These are phyloP conservation scores for Aureobasidium sp. DNA, from an alignment of 2,329 filamentous ascomycete genomes.

Conservation along the genomic window DNA sequence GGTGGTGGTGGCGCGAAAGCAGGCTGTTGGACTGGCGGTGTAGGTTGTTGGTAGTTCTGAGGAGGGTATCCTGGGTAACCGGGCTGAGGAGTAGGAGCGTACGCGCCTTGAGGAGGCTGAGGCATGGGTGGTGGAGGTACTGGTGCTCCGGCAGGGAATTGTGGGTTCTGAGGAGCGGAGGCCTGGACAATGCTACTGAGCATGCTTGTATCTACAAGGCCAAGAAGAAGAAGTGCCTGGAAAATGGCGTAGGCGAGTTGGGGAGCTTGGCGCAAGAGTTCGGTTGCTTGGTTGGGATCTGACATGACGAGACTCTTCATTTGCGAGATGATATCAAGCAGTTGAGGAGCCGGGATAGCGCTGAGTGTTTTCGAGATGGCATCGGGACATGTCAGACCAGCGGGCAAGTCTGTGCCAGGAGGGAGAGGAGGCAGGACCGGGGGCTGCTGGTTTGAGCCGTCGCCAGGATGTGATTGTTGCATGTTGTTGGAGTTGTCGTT, in stretches of 20 bases:
- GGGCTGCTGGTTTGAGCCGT: conserved; percentile 39
- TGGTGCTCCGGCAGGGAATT: conserved; percentile 19
- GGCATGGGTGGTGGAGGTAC: conserved; percentile 17
- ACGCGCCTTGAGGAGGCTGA: conserved; percentile 22
- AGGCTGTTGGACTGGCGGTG: conserved; percentile 34
- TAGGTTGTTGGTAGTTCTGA: conserved; percentile 27
- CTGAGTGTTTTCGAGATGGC: conserved; percentile 87
- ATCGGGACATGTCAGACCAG: conserved; percentile 75
- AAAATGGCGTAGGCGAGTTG: conserved; percentile 94
- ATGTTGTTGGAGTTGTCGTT: conserved; percentile 20
- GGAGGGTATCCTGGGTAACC: conserved; percentile 28
- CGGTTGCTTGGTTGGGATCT: conserved; percentile 75
- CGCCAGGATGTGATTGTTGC: conserved; percentile 17
- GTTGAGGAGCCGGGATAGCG: conserved; percentile 75
- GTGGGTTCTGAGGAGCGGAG: conserved; percentile 23
- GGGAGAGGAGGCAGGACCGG: conserved; percentile 68
- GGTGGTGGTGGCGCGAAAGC: conserved; percentile 33
- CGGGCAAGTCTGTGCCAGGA: conserved; percentile 71
- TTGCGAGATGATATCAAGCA: conserved; percentile 86
- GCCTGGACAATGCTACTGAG: conserved; percentile 72
- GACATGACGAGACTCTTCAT: conserved; percentile 84
- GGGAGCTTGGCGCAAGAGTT: conserved; percentile 78
- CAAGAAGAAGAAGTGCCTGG: conserved; percentile 86
- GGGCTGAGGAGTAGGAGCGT: conserved; percentile 21
- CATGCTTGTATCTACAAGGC: conserved; percentile 76